Percentiles rank a stretch among this genome's conserved stretches.
These are phyloP conservation scores for Chytridium lagenaria DNA, from an alignment of 371 early-diverging fungal species.

Conservation along the genomic window DNA sequence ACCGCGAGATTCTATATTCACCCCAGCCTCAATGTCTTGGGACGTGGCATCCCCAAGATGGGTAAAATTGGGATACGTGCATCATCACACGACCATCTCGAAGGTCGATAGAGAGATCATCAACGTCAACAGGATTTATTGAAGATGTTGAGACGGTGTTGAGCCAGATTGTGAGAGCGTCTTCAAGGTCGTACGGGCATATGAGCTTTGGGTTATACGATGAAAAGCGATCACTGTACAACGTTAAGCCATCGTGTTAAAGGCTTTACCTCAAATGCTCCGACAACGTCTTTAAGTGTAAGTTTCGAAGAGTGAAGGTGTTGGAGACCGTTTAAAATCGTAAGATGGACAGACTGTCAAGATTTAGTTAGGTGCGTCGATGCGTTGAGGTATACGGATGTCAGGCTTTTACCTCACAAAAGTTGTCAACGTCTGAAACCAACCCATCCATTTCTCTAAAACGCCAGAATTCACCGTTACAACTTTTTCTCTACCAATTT, in stretches of 20 bases:
- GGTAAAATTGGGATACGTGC: slow-evolving; percentile 13
- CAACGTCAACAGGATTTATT: slow-evolving; percentile 8
- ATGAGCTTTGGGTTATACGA: no score
- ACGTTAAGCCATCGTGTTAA: no score
- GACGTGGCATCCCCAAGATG: no score
- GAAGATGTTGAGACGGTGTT: slow-evolving; percentile 36
- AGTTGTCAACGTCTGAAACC: not conserved
- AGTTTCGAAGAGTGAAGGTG: not conserved
- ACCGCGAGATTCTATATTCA: no score
- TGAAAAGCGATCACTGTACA: no score
- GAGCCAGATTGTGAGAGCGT: slow-evolving; percentile 47
- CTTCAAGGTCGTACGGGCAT: slow-evolving; percentile 54
- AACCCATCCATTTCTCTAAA: not conserved
- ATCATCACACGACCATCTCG: slow-evolving; percentile 27
- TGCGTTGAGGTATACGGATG: no score
- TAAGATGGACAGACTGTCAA: not conserved
- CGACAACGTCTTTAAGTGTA: not conserved
- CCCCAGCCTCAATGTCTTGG: no score
- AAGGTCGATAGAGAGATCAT: slow-evolving; percentile 30
- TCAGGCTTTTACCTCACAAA: not conserved
- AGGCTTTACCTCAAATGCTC: not conserved
- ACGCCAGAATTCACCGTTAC: not conserved
- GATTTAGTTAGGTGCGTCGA: no score
- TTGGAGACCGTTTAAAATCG: not conserved
- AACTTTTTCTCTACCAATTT: not conserved